Evolutionary conservation across 1,284 basidiomycete genomes (phyloP).

Genomic region (Meira nashicola): DNA sequence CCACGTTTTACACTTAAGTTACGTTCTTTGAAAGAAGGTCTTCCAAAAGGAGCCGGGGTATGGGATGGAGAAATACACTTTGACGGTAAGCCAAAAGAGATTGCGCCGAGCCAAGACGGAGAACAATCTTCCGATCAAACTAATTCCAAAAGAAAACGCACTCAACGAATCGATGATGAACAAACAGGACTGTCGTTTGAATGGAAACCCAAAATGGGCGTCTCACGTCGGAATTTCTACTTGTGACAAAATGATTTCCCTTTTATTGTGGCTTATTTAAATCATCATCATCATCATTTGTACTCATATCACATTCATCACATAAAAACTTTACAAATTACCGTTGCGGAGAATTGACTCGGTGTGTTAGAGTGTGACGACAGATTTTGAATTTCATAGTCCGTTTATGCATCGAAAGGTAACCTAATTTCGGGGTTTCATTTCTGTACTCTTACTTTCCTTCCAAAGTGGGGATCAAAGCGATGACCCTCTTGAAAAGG

Average conservation of each 20-base stretch:
- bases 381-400: no score
- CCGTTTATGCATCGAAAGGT: no score
- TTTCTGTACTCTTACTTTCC: no score
- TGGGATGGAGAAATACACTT: constrained; percentile 69
- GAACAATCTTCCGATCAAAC: constrained; percentile 5
- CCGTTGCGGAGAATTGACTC: no score
- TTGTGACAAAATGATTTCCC: constrained; percentile 9
- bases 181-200: constrained; percentile 34
- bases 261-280: no score
- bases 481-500: no score
- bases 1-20: constrained; percentile 95
- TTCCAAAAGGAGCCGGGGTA: constrained; percentile 62
- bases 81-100: constrained; percentile 15
- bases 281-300: no score
- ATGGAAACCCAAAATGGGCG: constrained; percentile 37
- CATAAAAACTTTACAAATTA: no score
- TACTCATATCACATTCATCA: no score
- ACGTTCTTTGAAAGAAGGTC: constrained; percentile 77
- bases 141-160: constrained; percentile 1
- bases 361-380: no score
- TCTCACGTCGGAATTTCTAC: constrained; percentile 22
- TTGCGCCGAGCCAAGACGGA: constrained; percentile 5
- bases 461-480: no score
- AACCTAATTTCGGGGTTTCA: no score
- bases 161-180: constrained; percentile 32